These are phyloP conservation scores for Dipteronia dyeriana DNA, from an alignment of 345 rosid species.

Conservation along the genomic window DNA sequence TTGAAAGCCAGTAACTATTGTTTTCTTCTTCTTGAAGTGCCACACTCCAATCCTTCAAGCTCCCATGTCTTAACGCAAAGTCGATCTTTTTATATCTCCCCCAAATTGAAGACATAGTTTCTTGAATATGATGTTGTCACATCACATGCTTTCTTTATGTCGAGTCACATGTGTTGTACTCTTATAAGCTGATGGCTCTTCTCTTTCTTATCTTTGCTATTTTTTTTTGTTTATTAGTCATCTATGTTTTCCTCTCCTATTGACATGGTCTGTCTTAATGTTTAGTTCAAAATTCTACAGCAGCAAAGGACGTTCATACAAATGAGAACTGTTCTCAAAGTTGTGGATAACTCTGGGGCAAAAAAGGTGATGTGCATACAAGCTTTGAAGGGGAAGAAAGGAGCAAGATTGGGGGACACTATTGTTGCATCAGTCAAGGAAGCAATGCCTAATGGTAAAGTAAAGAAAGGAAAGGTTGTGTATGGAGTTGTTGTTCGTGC, in stretches of 20 bases:
- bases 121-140: neutral
- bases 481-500: slow-evolving; percentile 85
- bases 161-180: neutral
- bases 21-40: neutral
- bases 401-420: slow-evolving; percentile 81
- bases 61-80: neutral
- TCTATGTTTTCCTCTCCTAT: neutral
- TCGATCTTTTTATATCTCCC: neutral
- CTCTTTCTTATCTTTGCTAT: neutral
- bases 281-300: slow-evolving; percentile 32
- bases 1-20: no score
- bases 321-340: slow-evolving; percentile 87
- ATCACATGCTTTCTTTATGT: neutral
- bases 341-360: slow-evolving; percentile 87
- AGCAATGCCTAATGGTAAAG: slow-evolving; percentile 90
- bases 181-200: neutral
- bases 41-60: neutral
- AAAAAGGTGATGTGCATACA: slow-evolving; percentile 92
- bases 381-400: slow-evolving; percentile 71
- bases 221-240: neutral
- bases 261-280: neutral
- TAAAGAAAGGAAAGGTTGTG: slow-evolving; percentile 86
- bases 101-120: neutral
- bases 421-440: slow-evolving; percentile 88
- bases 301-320: slow-evolving; percentile 81